A percentile compares a stretch with the other conserved stretches of the same genome.
Evolutionary conservation across 768 basidiomycete genomes (phyloP).

Genomic region (Russula griseocarnosa): DNA sequence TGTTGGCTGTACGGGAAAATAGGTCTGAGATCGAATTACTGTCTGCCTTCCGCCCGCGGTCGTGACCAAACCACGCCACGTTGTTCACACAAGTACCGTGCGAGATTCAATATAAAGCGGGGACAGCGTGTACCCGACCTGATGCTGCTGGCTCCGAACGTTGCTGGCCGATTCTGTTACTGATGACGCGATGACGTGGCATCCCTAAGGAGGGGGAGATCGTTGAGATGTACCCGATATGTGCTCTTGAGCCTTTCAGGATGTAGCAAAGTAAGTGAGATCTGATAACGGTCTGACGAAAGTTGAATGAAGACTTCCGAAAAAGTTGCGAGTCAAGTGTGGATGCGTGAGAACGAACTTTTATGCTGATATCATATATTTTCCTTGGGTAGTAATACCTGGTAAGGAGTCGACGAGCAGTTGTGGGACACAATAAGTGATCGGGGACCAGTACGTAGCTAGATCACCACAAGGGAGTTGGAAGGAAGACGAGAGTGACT

Average conservation of each 20-base stretch:
- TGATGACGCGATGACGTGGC: not conserved
- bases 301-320: not conserved
- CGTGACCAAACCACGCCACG: too few species aligned
- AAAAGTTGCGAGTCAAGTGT: not conserved
- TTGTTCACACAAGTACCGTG: too few species aligned
- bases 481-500: not conserved
- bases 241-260: not conserved
- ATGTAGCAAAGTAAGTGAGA: not conserved
- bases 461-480: not conserved
- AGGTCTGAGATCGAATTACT: too few species aligned
- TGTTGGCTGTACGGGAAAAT: too few species aligned
- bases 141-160: too few species aligned
- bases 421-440: not conserved
- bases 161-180: not conserved
- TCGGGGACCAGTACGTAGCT: not conserved
- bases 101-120: too few species aligned
- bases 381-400: not conserved
- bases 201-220: not conserved
- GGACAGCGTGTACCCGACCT: too few species aligned
- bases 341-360: not conserved
- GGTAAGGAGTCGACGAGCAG: not conserved
- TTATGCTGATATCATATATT: not conserved
- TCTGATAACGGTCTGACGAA: not conserved
- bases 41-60: too few species aligned
- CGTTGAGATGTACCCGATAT: not conserved